Base-by-base conservation (phyloP, 2,329 filamentous ascomycete genomes). In the Lecanicillium sp. region DNA sequence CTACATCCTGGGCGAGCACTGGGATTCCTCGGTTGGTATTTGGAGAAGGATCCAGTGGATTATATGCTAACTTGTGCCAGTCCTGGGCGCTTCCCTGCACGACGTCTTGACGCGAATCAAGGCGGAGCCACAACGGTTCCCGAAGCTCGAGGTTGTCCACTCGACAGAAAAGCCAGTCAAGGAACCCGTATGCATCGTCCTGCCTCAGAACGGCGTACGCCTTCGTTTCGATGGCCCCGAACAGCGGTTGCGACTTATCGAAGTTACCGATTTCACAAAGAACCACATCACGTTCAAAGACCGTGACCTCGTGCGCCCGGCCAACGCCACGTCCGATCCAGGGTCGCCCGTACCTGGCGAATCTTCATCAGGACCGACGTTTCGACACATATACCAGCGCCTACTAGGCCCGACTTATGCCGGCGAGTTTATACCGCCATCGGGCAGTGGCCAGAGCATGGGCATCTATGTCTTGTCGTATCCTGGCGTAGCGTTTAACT, bases 401-500 rank as follows among this genome's bases (percentile, higher is more conserved):
- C 74, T 96, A n/a, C 83, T 98, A 54, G 93, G 93, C 0, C 90
- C 90, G 15, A 94, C 91, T 0, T 97, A 95, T 63, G 87, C 87
- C 1, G 93, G 93, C 54, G 93, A 98, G 71, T 98, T 91, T 60
- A 77, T 95, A 30, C 77, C 84, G 8, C 81, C 87, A 1, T 60
- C 71, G 1, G 32, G 29, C 37, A 72, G 71, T 3, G 68, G 73
- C 29, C 69, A 72, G 35, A 73, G 74, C 14, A 70, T 75, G 50
- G 90, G 90, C 14, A 86, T 81, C 19, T 98, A 97, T 61, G 83
- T 95, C 27, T 72, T 98, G 27, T 97, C 91, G 2, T 98, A 96
- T 67, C 90, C 91, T 1, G 93, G 93, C 0, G 83, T 98, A 24
- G 89, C 91, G 0, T 96, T 97, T 63, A 90, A 86, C 30, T 98